Evolutionary conservation across 345 rosid genomes (phyloP), one percentile per base, ranked within the genome.

Genomic region (Viola odorata): DNA sequence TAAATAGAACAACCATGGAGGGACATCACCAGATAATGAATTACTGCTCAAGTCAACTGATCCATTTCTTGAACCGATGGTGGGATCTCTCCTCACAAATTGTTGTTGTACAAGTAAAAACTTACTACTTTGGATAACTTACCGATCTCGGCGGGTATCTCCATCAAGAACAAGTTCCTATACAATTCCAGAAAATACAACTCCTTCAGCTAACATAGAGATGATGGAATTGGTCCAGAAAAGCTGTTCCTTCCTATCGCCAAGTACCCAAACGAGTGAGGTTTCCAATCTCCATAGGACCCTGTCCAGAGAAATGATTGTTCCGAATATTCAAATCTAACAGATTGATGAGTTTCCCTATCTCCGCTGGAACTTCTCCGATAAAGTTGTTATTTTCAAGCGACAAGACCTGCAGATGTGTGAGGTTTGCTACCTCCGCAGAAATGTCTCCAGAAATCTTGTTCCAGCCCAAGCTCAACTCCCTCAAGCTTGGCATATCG

Each of bases 381-480:
- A 62, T 45, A 41, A 76, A 56, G 6, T 8, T 56, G 50, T 81
- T 78, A 8, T 5, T 4, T 0, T 37, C 1, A 40, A 81, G 42
- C 2, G 12, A 47, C 12, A 81, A 60, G 5, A 1, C 4, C 47
- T 50, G 7, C 32, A 81, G 16, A 11, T 64, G 42, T 1, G 49
- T 53, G 13, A 75, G 74, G 17, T 58, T 66, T 39, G 80, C 82
- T 36, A 81, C 65, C 59, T 69, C 75, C 12, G 53, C 53, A n/a
- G 67, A 73, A 60, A 74, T 55, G 23, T 69, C 60, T 55, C 82
- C 80, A 13, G 4, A 36, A 15, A 80, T 36, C 1, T 6, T 42
- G 63, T 77, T 74, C 2, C 5, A 41, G 14, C 58, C 37, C 49
- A 80, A 56, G 13, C 45, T 45, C 65, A 77, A 47, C 45, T 58